Evolutionary conservation across 129 eudicot genomes (phyloP), one percentile per base, ranked within the genome.

Genomic region (Cynara cardunculus): DNA sequence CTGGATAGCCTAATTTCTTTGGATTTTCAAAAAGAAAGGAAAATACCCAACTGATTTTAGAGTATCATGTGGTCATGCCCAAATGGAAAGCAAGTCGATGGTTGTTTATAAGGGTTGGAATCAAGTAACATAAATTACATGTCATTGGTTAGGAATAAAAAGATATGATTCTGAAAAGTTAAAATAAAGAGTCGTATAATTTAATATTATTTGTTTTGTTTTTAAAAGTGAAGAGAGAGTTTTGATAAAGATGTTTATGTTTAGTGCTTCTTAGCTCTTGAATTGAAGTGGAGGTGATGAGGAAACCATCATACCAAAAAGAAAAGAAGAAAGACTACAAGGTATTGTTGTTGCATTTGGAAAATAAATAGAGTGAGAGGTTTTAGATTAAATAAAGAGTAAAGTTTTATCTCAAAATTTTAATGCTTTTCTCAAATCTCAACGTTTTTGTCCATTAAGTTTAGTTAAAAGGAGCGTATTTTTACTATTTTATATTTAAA

Each of bases 251-350:
- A n/a, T n/a, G n/a, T n/a, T n/a, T 61, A 28, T 71, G 82, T 11
- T 69, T 83, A 77, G 78, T 83, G 86, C 82, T 76, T 56, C 68
- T 76, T 82, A 30, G 81, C 77, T 76, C 49, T 83, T 77, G 35
- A 19, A 71, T 70, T 71, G 68, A 83, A 82, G 82, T 83, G 86
- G 86, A 35, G 77, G 34, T 76, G 86, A 83, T 77, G 30, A 70
- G 86, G 80, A 83, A 83, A 30, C 82, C 82, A 76, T 83, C 49
- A 76, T 70, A 72, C 6, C n/a, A n/a, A n/a, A n/a, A n/a, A n/a
- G n/a, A n/a, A n/a, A 73, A 65, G 35, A 69, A 56, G 53, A 35
- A 75, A 64, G 26, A 24, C 65, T n/a, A 19, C 8, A 56, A 56
- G 10, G 6, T 56, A 56, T 18, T 56, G 65, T 24, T 56, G 53